Conservation (phyloP, 169 alveolate species). For the Plasmodium ovale region DNA sequence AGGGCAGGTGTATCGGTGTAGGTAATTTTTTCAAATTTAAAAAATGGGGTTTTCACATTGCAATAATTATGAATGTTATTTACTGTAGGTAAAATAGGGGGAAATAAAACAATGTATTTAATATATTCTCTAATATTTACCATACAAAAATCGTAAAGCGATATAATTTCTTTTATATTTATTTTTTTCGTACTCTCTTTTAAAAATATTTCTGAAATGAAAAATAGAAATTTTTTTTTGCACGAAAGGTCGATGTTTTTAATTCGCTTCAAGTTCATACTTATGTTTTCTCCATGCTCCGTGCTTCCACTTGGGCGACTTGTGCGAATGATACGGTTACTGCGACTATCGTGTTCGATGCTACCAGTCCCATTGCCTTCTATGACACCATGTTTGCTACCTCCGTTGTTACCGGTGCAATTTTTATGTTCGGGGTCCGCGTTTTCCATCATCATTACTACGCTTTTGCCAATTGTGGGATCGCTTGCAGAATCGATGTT, state of each 20-base stretch:
- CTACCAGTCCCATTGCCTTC: background rate
- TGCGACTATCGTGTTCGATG: background rate
- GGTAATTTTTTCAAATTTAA: slow-evolving; percentile 60
- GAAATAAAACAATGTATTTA: slow-evolving; percentile 18
- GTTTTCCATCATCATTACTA: background rate
- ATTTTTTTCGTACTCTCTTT: slow-evolving; percentile 63
- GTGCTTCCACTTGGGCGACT: background rate
- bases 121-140: slow-evolving; percentile 48
- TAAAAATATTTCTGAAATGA: slow-evolving; percentile 64
- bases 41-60: slow-evolving; percentile 58
- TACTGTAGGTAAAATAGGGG: slow-evolving; percentile 32
- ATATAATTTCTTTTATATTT: slow-evolving; percentile 42
- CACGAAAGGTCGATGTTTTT: slow-evolving; percentile 41
- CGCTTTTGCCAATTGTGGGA: background rate
- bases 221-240: slow-evolving; percentile 61
- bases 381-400: background rate
- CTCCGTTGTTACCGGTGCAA: background rate
- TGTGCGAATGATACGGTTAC: background rate
- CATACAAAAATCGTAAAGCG: slow-evolving; percentile 60
- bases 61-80: slow-evolving; percentile 23
- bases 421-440: background rate
- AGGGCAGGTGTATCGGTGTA: slow-evolving; percentile 80
- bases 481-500: background rate
- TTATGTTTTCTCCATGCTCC: slow-evolving; percentile 11
- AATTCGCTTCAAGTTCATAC: slow-evolving; percentile 31